Conservation (phyloP, 495 filamentous ascomycete species). For the Rusavskia elegans region DNA sequence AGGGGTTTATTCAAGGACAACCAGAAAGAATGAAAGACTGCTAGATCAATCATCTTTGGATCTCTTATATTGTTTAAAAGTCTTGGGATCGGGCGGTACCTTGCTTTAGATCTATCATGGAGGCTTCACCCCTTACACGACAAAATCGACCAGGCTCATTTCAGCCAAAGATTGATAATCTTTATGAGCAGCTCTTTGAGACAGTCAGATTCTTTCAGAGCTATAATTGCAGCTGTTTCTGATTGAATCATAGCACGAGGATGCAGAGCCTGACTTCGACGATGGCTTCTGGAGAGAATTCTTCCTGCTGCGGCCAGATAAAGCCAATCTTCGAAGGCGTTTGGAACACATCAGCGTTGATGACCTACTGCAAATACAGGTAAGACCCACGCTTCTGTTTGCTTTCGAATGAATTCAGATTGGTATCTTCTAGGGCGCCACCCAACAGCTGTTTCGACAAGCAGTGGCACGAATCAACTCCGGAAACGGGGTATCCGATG, state of each 20-base stretch:
- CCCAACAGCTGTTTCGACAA: constrained; percentile 59
- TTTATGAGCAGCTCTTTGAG: constrained; percentile 77
- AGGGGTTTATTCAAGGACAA: too few species aligned
- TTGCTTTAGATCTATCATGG: constrained; percentile 39
- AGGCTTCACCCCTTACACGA: constrained; percentile 83
- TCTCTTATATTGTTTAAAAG: too few species aligned
- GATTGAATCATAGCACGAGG: constrained; percentile 27
- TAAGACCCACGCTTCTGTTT: constrained; percentile 16
- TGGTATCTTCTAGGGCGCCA: constrained; percentile 36
- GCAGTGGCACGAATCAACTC: constrained; percentile 54
- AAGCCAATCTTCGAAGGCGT: constrained; percentile 43
- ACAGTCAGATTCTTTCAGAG: constrained; percentile 28
- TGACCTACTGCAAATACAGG: constrained; percentile 60
- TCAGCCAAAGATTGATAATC: constrained; percentile 78
- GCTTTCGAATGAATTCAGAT: neutral
- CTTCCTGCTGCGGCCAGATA: constrained; percentile 74
- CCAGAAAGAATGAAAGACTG: too few species aligned
- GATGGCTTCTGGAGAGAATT: constrained; percentile 96
- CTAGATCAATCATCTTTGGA: too few species aligned
- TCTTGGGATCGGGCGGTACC: neutral
- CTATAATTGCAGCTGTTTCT: neutral
- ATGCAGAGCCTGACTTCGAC: constrained; percentile 48
- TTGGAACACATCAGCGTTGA: constrained; percentile 53
- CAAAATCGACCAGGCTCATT: constrained; percentile 82
- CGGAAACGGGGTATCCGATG: constrained; percentile 44